A percentile compares a stretch with the other conserved stretches of the same genome.
phyloP scores from a whole-genome alignment of 352 stramenopile species.

The Globisporangium radiosum region DNA sequence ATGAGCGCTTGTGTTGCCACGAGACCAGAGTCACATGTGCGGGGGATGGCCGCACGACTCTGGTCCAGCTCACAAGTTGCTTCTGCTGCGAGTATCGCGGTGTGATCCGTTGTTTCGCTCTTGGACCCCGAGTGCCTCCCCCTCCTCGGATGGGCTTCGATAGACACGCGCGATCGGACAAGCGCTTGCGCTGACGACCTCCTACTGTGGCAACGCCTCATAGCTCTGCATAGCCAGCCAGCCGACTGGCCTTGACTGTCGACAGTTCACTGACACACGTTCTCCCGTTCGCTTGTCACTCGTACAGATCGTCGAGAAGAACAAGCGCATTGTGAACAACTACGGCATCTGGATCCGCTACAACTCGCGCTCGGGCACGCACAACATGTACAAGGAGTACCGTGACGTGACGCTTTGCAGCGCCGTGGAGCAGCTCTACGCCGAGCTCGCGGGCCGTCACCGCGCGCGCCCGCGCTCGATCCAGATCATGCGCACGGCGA shows the following conservation, averaged over 20 bases:
- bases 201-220: background rate
- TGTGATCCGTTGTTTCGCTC: slow-evolving; percentile 73
- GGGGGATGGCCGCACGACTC: slow-evolving; percentile 11
- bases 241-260: background rate
- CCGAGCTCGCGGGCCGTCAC: slow-evolving; percentile 98
- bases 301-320: slow-evolving; percentile 95
- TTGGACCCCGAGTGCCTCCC: slow-evolving; percentile 15
- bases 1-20: slow-evolving; percentile 81
- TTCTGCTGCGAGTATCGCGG: slow-evolving; percentile 48
- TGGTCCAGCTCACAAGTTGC: slow-evolving; percentile 85
- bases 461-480: slow-evolving; percentile 95
- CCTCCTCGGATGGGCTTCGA: background rate
- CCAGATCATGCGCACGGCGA: slow-evolving; percentile 99
- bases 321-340: slow-evolving; percentile 97
- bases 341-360: slow-evolving; percentile 99
- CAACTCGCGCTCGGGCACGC: slow-evolving; percentile 98
- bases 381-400: slow-evolving; percentile 99
- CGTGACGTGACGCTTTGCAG: slow-evolving; percentile 96
- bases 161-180: background rate
- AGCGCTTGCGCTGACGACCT: background rate
- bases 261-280: background rate
- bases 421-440: slow-evolving; percentile 98
- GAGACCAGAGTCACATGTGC: slow-evolving; percentile 42
- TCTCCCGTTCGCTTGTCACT: background rate
- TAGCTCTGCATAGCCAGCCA: too few relatives aligned